These are phyloP conservation scores for Fusarium veterinarium DNA, from an alignment of 2,329 filamentous ascomycete genomes.

Conservation along the genomic window DNA sequence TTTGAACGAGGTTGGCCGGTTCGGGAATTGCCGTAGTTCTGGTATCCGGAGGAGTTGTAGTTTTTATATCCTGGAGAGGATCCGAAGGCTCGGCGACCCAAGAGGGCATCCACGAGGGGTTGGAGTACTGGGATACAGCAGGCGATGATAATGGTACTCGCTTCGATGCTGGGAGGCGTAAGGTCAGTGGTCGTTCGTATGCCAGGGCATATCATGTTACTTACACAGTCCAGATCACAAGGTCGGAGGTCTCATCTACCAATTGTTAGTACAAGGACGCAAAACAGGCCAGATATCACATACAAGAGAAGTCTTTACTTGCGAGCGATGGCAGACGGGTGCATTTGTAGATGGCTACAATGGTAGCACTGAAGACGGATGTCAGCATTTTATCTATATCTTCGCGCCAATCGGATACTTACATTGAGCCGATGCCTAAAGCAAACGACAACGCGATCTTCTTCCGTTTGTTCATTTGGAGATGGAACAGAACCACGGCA, in stretches of 20 bases:
- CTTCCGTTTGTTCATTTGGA: constrained; percentile 54
- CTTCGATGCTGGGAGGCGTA: constrained; percentile 44
- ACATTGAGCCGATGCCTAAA: constrained; percentile 55
- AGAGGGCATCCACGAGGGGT: constrained; percentile 46
- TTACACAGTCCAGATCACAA: constrained; percentile 60
- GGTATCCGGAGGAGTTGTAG: constrained; percentile 23
- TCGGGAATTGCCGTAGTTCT: constrained; percentile 16
- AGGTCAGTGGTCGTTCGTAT: background rate
- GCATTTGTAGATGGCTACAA: constrained; percentile 50
- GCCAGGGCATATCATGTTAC: background rate
- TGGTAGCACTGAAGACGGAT: constrained; percentile 26
- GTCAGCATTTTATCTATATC: fast-evolving
- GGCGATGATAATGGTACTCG: constrained; percentile 51
- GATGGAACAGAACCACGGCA: constrained; percentile 49
- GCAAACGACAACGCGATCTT: constrained; percentile 54
- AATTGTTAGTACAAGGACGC: background rate
- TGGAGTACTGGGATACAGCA: constrained; percentile 51
- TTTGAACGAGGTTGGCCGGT: constrained; percentile 11
- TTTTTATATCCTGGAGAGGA: constrained; percentile 25
- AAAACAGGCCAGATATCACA: fast-evolving
- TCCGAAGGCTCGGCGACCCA: constrained; percentile 35
- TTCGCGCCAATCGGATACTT: background rate
- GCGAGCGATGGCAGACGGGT: constrained; percentile 49
- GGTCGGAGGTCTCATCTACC: constrained; percentile 51
- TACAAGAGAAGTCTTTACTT: constrained; percentile 42